Evolutionary conservation across 805 yeast species (phyloP).

Genomic region (Scheffersomyces spartinae): DNA sequence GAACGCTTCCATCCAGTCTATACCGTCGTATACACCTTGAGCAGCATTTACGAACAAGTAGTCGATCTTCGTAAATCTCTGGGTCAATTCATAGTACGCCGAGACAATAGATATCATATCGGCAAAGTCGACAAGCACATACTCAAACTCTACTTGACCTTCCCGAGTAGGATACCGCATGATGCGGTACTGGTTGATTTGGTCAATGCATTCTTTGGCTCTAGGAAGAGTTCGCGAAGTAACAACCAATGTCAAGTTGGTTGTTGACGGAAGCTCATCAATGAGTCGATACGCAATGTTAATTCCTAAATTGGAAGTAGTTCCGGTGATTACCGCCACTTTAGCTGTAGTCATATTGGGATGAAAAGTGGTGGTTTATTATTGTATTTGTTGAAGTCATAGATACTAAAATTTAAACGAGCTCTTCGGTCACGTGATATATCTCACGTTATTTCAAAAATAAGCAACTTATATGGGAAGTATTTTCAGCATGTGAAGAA

Average conservation of each 20-base stretch:
- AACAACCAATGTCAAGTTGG: constrained; percentile 65
- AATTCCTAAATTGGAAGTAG: constrained; percentile 63
- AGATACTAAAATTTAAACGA: no score
- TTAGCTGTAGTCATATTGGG: constrained; percentile 9
- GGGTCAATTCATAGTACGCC: constrained; percentile 60
- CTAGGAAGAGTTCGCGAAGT: constrained; percentile 85
- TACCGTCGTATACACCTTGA: constrained; percentile 76
- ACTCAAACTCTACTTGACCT: constrained; percentile 72
- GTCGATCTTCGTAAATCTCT: constrained; percentile 58
- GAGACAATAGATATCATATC: constrained; percentile 75
- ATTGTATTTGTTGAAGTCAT: no score
- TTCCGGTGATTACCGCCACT: constrained; percentile 32
- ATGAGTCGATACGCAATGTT: constrained; percentile 76
- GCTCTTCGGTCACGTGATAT: no score
- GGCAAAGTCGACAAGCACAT: constrained; percentile 78
- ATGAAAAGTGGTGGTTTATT: no score
- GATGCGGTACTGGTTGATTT: constrained; percentile 35
- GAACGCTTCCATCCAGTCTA: constrained; percentile 74
- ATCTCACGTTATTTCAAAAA: no score
- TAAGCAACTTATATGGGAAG: no score
- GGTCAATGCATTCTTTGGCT: constrained; percentile 61
- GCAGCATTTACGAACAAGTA: constrained; percentile 83
- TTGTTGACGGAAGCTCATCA: constrained; percentile 40
- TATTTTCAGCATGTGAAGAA: no score
- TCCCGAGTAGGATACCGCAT: constrained; percentile 15